Evolutionary conservation across 805 yeast species (phyloP).

Genomic region (Metschnikowia peoriensis): DNA sequence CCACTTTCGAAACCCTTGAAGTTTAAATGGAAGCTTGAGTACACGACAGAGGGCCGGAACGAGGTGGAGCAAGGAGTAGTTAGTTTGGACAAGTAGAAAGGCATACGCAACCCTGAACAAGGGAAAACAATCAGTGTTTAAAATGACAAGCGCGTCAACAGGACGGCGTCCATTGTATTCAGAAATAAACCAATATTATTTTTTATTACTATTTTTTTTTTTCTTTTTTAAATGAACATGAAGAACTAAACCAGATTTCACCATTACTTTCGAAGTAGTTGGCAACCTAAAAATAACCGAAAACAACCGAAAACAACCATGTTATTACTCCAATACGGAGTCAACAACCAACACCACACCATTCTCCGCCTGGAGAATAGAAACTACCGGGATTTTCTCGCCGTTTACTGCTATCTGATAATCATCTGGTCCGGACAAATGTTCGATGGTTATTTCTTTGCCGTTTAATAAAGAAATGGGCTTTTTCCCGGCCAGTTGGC

Average conservation of each 20-base stretch:
- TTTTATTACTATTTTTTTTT: too few species aligned
- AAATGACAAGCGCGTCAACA: background rate
- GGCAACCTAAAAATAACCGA: too few species aligned
- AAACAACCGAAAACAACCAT: slow-evolving; percentile 21
- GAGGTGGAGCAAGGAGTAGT: slow-evolving; percentile 15
- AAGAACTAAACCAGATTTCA: background rate
- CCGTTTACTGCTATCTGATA: slow-evolving; percentile 21
- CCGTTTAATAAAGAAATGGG: slow-evolving; percentile 9
- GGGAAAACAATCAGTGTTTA: too few species aligned
- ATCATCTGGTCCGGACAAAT: background rate
- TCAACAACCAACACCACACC: slow-evolving; percentile 40
- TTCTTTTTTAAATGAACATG: background rate
- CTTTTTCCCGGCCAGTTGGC: slow-evolving; percentile 3
- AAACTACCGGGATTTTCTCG: slow-evolving; percentile 22
- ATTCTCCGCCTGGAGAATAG: slow-evolving; percentile 35
- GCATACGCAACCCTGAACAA: background rate
- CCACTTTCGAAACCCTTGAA: slow-evolving; percentile 45
- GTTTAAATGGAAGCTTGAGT: slow-evolving; percentile 74
- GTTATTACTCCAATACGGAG: slow-evolving; percentile 23
- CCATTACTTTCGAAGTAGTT: background rate
- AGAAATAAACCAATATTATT: background rate
- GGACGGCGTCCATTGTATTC: background rate
- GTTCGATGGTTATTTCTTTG: slow-evolving; percentile 6
- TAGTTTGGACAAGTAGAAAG: slow-evolving; percentile 7
- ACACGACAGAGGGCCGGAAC: slow-evolving; percentile 25